phyloP scores from a whole-genome alignment of 176 grass and related monocot genomes.

The Avena atlantica region DNA sequence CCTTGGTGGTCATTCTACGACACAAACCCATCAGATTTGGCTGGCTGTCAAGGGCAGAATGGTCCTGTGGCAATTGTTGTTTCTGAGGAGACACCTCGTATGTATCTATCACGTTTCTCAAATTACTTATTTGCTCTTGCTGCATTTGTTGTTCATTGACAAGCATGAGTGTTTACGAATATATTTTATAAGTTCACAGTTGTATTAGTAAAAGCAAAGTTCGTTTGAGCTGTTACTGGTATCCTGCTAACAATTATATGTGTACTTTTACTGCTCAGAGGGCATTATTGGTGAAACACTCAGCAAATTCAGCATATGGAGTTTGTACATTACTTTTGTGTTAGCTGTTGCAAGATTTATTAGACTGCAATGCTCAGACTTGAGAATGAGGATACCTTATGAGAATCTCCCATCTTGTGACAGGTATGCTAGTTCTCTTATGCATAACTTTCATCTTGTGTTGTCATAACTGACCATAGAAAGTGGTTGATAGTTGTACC shows the following conservation, averaged over 20 bases:
- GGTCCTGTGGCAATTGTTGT: conserved; percentile 90
- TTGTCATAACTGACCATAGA: conserved; percentile 16
- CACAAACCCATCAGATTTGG: conserved; percentile 62
- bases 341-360: conserved; percentile 99
- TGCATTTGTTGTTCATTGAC: background rate
- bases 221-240: background rate
- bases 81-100: conserved; percentile 99
- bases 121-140: conserved; percentile 30
- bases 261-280: conserved; percentile 62
- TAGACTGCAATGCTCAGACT: conserved; percentile 96
- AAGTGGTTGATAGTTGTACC: conserved; percentile 12
- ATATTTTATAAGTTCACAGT: background rate
- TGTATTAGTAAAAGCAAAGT: conserved; percentile 3
- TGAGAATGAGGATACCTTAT: conserved; percentile 99
- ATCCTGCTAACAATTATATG: conserved; percentile 18
- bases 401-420: conserved; percentile 99
- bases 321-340: conserved; percentile 97
- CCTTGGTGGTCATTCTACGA: conserved; percentile 95
- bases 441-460: background rate
- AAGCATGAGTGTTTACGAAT: conserved; percentile 16
- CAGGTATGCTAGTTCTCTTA: conserved; percentile 65
- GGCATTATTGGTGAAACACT: conserved; percentile 98
- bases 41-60: conserved; percentile 70
- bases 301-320: conserved; percentile 99
- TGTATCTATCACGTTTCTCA: conserved; percentile 41